phyloP scores from a whole-genome alignment of 371 early-diverging fungal genomes.

The Mucor indicus region DNA sequence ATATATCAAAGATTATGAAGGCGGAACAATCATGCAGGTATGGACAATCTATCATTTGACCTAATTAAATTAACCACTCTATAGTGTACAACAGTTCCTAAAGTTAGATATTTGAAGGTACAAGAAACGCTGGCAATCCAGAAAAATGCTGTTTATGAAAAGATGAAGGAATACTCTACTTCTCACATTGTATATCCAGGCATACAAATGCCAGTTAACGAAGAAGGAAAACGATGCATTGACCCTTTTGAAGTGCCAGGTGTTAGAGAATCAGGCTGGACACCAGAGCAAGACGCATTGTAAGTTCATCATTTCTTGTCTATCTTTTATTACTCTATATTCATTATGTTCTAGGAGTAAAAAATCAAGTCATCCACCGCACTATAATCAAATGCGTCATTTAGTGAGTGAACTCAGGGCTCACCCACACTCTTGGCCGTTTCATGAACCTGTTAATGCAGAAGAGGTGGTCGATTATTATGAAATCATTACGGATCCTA shows the following conservation, averaged over 20 bases:
- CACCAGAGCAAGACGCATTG: constrained; percentile 75
- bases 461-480: constrained; percentile 96
- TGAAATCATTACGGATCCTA: constrained; percentile 94
- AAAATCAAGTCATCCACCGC: constrained; percentile 49
- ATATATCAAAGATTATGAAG: constrained; percentile 99
- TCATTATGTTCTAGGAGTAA: constrained; percentile 31
- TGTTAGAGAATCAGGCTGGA: constrained; percentile 91
- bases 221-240: constrained; percentile 44
- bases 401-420: constrained; percentile 74
- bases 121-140: constrained; percentile 65
- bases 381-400: constrained; percentile 70
- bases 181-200: constrained; percentile 83
- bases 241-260: constrained; percentile 70
- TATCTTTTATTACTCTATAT: neutral
- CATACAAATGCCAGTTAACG: constrained; percentile 59
- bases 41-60: neutral
- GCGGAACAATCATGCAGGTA: constrained; percentile 99
- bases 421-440: constrained; percentile 94
- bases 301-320: constrained; percentile 13
- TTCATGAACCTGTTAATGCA: constrained; percentile 92
- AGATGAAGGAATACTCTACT: constrained; percentile 70
- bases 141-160: constrained; percentile 75
- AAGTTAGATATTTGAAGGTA: constrained; percentile 55
- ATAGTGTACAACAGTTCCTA: constrained; percentile 58
- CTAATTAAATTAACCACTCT: neutral